These are phyloP conservation scores for Ceratocystis lukuohia DNA, from an alignment of 2,329 filamentous ascomycete genomes.

Conservation along the genomic window DNA sequence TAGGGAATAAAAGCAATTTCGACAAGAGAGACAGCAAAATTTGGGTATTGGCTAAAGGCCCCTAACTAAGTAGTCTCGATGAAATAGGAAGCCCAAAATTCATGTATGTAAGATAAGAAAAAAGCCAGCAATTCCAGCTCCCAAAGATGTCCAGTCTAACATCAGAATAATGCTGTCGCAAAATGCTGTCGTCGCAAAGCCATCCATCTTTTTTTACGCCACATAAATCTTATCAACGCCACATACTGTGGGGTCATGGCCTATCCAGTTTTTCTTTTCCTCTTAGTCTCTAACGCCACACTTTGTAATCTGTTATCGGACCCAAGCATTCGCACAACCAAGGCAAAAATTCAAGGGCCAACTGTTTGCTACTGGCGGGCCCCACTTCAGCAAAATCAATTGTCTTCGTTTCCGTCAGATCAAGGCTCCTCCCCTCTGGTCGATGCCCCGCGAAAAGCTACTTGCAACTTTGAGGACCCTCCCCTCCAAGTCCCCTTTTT, in stretches of 20 bases:
- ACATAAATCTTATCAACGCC: neutral
- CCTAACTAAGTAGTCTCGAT: neutral
- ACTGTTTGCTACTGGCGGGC: no score
- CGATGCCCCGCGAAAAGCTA: conserved; percentile 13
- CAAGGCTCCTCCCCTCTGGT: conserved; percentile 9
- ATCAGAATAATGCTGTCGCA: conserved; percentile 1
- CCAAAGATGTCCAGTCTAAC: no score
- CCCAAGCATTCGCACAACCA: conserved; percentile 16
- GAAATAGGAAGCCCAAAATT: neutral
- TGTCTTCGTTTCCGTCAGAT: conserved; percentile 16
- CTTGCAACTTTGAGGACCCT: conserved; percentile 5
- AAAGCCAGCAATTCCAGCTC: no score
- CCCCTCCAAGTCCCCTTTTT: neutral
- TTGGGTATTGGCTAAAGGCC: neutral
- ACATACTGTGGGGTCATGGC: neutral
- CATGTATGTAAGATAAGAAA: no score
- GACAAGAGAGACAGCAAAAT: neutral
- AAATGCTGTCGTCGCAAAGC: neutral
- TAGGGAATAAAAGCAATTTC: neutral
- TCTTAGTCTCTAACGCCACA: conserved; percentile 4
- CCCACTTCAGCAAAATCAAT: conserved; percentile 19
- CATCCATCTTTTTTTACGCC: conserved; percentile 5
- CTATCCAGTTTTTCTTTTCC: neutral
- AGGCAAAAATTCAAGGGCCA: conserved; percentile 2
- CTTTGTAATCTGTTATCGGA: conserved; percentile 13